Evolutionary conservation across 1,284 basidiomycete genomes (phyloP).

Genomic region (Boletellus deceptivus): DNA sequence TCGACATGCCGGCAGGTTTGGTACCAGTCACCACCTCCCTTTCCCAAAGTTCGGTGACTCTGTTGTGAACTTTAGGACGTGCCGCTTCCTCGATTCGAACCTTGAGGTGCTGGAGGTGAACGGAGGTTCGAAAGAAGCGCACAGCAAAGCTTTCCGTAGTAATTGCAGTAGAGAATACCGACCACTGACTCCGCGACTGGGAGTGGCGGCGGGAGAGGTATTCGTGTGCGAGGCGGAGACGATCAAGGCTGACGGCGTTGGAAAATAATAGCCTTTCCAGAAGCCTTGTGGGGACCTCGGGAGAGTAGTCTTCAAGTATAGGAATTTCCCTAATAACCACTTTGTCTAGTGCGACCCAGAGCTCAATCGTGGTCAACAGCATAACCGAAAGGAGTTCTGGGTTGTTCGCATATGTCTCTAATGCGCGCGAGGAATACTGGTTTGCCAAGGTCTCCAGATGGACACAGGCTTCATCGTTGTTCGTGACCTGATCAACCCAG

Average conservation of each 20-base stretch:
- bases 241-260: constrained; percentile 24
- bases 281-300: constrained; percentile 39
- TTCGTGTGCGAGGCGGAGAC: constrained; percentile 25
- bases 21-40: background rate
- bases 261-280: constrained; percentile 42
- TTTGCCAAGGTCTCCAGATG: constrained; percentile 24
- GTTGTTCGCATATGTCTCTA: constrained; percentile 29
- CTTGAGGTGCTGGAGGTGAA: constrained; percentile 24
- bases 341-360: constrained; percentile 47
- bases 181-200: background rate
- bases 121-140: constrained; percentile 28
- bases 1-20: background rate
- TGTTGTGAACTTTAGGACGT: constrained; percentile 10
- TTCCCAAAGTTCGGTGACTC: constrained; percentile 27
- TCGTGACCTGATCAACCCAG: constrained; percentile 26
- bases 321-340: constrained; percentile 33
- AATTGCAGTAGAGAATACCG: constrained; percentile 23
- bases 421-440: constrained; percentile 31
- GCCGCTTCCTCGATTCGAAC: constrained; percentile 29
- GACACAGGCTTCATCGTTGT: constrained; percentile 5
- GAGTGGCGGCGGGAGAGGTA: constrained; percentile 34
- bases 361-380: constrained; percentile 41
- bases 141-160: constrained; percentile 25
- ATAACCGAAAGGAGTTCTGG: constrained; percentile 44
- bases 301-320: constrained; percentile 42